Base-by-base conservation (phyloP, 768 basidiomycete species). In the Phlebiopsis gigantea region DNA sequence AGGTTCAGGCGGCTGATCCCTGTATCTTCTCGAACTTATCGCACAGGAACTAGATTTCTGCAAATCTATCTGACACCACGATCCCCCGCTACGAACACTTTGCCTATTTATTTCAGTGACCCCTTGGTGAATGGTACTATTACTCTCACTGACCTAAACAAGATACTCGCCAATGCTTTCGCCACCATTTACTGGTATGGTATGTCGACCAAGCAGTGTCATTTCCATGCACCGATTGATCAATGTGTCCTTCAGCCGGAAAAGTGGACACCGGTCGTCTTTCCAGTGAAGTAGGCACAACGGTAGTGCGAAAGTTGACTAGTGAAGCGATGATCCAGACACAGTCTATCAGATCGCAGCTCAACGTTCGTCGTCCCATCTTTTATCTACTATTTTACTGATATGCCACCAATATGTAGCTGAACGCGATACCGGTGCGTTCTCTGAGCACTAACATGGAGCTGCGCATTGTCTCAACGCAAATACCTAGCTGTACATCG, bases 181-280 rank as follows among this genome's bases (percentile, higher is more conserved):
- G 50, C 50, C n/a, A 31, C 50, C 3, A 39, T 31, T 6, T 39
- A 19, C 12, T 51, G 50, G 50, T 51, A 51, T n/a, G 50, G 50
- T 51, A 26, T 21, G 50, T 24, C 8, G 28, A 45, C 44, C 10
- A 17, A 12, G 44, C 44, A 12, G 3, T 39, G 8, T 45, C 2
- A 5, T 5, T 5, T 19, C 1, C 2, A 19, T 25, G 12, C 44
- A 2, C 15, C 17, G 12, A 19, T 19, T 45, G n/a, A 45, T 9
- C 9, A 2, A 10, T 45, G 24, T 4, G 2, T 17, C 2, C 21
- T 12, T 25, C n/a, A 45, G 44, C 44, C 19, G 44, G 44, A 12
- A 45, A 45, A 3, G n/a, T 45, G 10, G 44, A 19, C 17, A 10
- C 24, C n/a, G n/a, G 2, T 19, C 44, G 5, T 19, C 24, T 45